Evolutionary conservation across 31 red algal species (phyloP).

Genomic region (Bonnemaisonia californica): DNA sequence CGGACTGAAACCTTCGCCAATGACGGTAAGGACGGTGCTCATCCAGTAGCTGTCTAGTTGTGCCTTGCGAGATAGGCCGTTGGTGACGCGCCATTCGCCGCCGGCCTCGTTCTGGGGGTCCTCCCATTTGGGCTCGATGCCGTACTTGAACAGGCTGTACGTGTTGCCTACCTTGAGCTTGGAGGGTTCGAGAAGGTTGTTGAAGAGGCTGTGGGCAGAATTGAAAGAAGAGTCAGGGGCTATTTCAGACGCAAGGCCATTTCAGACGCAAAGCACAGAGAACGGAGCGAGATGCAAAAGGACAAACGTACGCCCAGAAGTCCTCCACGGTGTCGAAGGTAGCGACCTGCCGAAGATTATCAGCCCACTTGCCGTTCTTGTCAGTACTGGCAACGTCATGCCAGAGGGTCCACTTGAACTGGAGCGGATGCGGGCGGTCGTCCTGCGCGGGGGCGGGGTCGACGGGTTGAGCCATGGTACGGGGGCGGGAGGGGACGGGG

Average conservation of each 20-base stretch:
- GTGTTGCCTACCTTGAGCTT: constrained; percentile 59
- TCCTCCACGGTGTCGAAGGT: constrained; percentile 92
- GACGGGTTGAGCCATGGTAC: too few relatives aligned
- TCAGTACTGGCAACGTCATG: constrained; percentile 58
- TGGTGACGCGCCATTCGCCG: constrained; percentile 84
- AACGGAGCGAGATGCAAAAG: not conserved
- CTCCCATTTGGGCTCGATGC: constrained; percentile 96
- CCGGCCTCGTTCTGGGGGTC: constrained; percentile 78
- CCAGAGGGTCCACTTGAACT: constrained; percentile 98
- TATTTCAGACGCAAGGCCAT: not conserved
- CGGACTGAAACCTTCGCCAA: constrained; percentile 87
- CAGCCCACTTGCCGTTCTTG: constrained; percentile 40
- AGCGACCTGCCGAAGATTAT: constrained; percentile 72
- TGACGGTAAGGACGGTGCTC: constrained; percentile 79
- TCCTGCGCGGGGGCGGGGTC: constrained; percentile 4
- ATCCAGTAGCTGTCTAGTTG: constrained; percentile 83
- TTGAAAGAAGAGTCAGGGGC: not conserved
- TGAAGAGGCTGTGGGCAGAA: constrained; percentile 59
- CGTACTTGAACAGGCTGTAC: constrained; percentile 91
- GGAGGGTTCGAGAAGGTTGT: constrained; percentile 91
- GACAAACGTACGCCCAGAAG: constrained; percentile 85
- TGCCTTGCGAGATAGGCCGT: constrained; percentile 26
- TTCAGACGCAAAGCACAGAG: not conserved
- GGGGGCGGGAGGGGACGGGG: too few relatives aligned
- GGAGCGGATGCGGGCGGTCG: constrained; percentile 68